phyloP scores from a whole-genome alignment of 2,329 filamentous ascomycete genomes.

The Hymenoscyphus fructigenus region DNA sequence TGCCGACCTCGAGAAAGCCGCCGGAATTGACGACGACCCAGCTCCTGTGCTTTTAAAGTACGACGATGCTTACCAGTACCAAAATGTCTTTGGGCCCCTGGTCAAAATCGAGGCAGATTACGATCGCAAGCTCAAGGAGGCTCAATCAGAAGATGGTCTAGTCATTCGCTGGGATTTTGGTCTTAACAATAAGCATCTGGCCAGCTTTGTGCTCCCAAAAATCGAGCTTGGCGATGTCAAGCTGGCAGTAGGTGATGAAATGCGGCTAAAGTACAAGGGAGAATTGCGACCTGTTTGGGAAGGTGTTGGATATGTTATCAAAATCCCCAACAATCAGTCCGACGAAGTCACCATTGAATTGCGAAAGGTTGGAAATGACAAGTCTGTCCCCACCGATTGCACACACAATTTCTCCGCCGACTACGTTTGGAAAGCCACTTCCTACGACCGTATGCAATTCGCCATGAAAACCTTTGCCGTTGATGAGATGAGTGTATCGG shows the following conservation, averaged over 20 bases:
- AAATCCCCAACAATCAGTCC: slow-evolving; percentile 98
- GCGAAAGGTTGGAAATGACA: slow-evolving; percentile 92
- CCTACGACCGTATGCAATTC: slow-evolving; percentile 97
- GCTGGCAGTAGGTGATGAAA: slow-evolving; percentile 95
- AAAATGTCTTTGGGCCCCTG: slow-evolving; percentile 95
- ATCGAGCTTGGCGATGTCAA: slow-evolving; percentile 98
- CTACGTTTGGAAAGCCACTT: slow-evolving; percentile 99
- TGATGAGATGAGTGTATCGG: slow-evolving; percentile 96
- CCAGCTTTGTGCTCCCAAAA: slow-evolving; percentile 93
- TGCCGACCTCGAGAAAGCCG: slow-evolving; percentile 85
- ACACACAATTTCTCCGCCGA: slow-evolving; percentile 98
- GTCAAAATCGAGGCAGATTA: slow-evolving; percentile 99
- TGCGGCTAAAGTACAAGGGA: slow-evolving; percentile 95
- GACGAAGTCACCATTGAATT: slow-evolving; percentile 96
- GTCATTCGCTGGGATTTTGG: slow-evolving; percentile 93
- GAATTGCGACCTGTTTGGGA: slow-evolving; percentile 93
- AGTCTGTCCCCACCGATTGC: slow-evolving; percentile 91
- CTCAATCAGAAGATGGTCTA: slow-evolving; percentile 94
- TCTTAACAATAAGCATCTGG: slow-evolving; percentile 95
- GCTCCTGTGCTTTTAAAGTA: slow-evolving; percentile 90
- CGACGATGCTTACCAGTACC: slow-evolving; percentile 96
- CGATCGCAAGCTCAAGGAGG: slow-evolving; percentile 97
- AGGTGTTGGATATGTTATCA: slow-evolving; percentile 97
- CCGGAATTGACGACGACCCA: slow-evolving; percentile 91
- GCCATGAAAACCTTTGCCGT: slow-evolving; percentile 99